Base-by-base conservation (phyloP, 176 grass and related monocot genomes). In the Eragrostis nindensis region DNA sequence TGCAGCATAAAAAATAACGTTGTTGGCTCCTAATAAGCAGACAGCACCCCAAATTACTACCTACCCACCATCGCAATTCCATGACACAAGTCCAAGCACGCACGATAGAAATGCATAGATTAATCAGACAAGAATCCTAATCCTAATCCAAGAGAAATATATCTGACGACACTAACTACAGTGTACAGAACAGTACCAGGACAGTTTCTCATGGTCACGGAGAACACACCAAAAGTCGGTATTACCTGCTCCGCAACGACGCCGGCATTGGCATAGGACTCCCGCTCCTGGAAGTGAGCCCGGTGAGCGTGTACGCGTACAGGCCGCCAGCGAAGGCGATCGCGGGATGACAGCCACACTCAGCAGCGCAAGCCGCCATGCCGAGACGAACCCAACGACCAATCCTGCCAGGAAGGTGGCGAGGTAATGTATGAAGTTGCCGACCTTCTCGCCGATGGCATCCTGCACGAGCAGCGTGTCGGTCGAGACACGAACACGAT, bases 311-410 rank as follows among this genome's bases (percentile, higher is more conserved):
- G 73, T 95, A 95, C 42, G 97, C 93, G 56, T 99, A 99, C n/a
- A 95, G 86, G n/a, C 97, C 97, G n/a, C 97, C 97, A 26, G 97
- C 97, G 49, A 99, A 95, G n/a, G 91, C 97, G 68, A 99, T 96
- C 57, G 88, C 93, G 97, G 97, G 59, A 99, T 95, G 65, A 99
- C 93, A 1, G 97, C 97, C 39, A 99, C 90, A 60, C 93, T 99
- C 52, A 99, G 97, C 76, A 99, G 83, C 54, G 97, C 93, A 21
- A 99, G 84, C 61, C 91, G 81, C 97, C 97, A 99, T 1, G 93
- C 97, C 12, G 97, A 74, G 49, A 99, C 63, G 71, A 99, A 99
- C 0, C 97, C 97, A 45, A 99, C 97, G 25, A 96, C 87, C 22
- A 99, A 83, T 26, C 97, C 97, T 6, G 93, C 90, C 54, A 99